These are phyloP conservation scores for Suhomyces panamericanus DNA, from an alignment of 1,139 yeast species.

Conservation along the genomic window DNA sequence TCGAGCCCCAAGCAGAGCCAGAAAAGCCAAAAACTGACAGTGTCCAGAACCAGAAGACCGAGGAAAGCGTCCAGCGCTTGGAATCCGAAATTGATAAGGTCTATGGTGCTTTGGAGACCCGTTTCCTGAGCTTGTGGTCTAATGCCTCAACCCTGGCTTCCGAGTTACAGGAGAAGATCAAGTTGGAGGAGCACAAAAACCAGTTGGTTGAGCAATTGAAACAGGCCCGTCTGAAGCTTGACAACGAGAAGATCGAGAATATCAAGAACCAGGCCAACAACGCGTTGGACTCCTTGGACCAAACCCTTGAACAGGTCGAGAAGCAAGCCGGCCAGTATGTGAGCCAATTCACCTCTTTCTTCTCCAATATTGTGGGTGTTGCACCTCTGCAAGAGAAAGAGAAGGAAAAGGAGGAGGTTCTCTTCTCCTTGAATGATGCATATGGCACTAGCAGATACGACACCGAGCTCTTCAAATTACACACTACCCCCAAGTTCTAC, in stretches of 20 bases:
- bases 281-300: conserved; percentile 66
- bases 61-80: conserved; percentile 48
- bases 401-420: conserved; percentile 21
- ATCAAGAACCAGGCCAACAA: conserved; percentile 47
- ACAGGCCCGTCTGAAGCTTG: conserved; percentile 26
- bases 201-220: conserved; percentile 37
- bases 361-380: conserved; percentile 53
- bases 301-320: conserved; percentile 67
- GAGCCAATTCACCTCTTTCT: conserved; percentile 56
- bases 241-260: conserved; percentile 30
- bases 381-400: conserved; percentile 22
- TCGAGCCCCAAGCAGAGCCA: conserved; percentile 30
- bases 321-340: conserved; percentile 62
- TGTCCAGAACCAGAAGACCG: conserved; percentile 27
- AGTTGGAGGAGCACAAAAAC: conserved; percentile 44
- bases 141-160: conserved; percentile 36
- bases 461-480: conserved; percentile 42
- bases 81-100: conserved; percentile 57
- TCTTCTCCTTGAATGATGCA: conserved; percentile 28
- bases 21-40: conserved; percentile 15
- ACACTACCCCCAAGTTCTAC: conserved; percentile 30
- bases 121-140: conserved; percentile 42
- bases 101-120: conserved; percentile 45
- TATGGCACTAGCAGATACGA: conserved; percentile 47
- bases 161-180: conserved; percentile 35